Evolutionary conservation across 208 protist species (phyloP).

Genomic region (Lotmaria passim): DNA sequence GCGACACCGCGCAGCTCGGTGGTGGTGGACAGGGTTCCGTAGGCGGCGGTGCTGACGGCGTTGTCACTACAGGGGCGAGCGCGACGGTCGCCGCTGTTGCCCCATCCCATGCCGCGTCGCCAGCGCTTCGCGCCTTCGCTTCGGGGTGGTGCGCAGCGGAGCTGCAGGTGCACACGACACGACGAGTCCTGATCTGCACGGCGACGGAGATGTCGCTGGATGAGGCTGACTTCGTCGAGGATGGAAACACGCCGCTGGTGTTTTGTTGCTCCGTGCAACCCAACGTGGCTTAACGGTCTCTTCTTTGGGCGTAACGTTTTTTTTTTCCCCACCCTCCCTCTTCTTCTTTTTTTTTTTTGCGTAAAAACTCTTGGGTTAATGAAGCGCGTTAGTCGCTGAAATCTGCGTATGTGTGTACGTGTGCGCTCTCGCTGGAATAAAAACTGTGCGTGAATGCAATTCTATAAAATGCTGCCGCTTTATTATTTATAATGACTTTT

Average conservation of each 20-base stretch:
- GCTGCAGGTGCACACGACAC: conserved; percentile 38
- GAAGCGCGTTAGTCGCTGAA: too few species aligned
- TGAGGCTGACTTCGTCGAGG: conserved; percentile 10
- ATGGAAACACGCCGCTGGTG: conserved; percentile 27
- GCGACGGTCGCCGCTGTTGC: neutral
- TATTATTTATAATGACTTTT: too few species aligned
- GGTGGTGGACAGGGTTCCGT: too few species aligned
- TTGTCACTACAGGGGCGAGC: too few species aligned
- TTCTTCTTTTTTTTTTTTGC: neutral
- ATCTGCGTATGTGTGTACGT: conserved; percentile 6
- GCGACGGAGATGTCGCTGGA: conserved; percentile 25
- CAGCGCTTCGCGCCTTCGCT: conserved; percentile 5
- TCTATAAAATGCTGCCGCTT: too few species aligned
- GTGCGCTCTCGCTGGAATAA: neutral
- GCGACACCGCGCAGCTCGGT: neutral
- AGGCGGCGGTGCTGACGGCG: too few species aligned
- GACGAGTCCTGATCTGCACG: conserved; percentile 25
- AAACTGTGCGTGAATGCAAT: too few species aligned
- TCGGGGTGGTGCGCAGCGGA: conserved; percentile 33
- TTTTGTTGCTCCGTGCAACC: conserved; percentile 26
- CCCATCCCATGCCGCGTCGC: neutral
- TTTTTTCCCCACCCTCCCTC: neutral
- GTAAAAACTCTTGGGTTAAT: too few species aligned
- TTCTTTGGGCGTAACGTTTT: neutral
- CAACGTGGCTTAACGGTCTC: neutral